phyloP scores from a whole-genome alignment of 2,329 filamentous ascomycete species.

The Laburnicola sp. region DNA sequence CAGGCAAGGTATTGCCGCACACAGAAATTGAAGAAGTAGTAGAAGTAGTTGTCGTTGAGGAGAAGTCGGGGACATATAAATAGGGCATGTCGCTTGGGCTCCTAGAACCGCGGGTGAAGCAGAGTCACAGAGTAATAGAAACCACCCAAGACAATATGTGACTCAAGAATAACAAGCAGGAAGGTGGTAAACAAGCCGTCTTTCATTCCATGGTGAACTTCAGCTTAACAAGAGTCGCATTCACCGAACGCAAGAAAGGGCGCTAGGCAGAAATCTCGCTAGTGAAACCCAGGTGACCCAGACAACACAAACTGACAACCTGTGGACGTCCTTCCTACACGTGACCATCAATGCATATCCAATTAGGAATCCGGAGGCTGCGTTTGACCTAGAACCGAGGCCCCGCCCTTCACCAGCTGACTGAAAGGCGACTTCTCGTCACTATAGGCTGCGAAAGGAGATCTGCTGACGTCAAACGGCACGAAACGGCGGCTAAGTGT shows the following conservation, averaged over 20 bases:
- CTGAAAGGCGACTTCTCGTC: conserved; percentile 9
- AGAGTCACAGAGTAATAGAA: background rate
- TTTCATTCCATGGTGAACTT: background rate
- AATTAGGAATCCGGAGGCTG: background rate
- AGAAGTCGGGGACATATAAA: background rate
- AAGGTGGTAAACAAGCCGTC: background rate
- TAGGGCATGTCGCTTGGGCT: background rate
- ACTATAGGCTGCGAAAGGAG: conserved; percentile 11
- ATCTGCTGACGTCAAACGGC: conserved; percentile 7
- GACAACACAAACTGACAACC: too few relatives aligned
- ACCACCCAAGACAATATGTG: background rate
- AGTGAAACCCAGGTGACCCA: too few relatives aligned
- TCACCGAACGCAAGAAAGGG: too few relatives aligned
- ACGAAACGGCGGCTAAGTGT: conserved; percentile 2
- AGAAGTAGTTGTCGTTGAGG: background rate
- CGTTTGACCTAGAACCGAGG: background rate
- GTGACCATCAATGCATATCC: background rate
- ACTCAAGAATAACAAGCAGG: background rate
- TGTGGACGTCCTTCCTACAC: too few relatives aligned
- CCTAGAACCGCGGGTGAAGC: conserved; percentile 3
- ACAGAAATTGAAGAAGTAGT: background rate
- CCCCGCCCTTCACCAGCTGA: background rate
- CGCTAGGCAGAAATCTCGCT: too few relatives aligned
- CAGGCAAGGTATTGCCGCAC: background rate
- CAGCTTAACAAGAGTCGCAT: background rate